Base-by-base conservation (phyloP, 2,329 filamentous ascomycete genomes). In the Aspergillus clavatus region DNA sequence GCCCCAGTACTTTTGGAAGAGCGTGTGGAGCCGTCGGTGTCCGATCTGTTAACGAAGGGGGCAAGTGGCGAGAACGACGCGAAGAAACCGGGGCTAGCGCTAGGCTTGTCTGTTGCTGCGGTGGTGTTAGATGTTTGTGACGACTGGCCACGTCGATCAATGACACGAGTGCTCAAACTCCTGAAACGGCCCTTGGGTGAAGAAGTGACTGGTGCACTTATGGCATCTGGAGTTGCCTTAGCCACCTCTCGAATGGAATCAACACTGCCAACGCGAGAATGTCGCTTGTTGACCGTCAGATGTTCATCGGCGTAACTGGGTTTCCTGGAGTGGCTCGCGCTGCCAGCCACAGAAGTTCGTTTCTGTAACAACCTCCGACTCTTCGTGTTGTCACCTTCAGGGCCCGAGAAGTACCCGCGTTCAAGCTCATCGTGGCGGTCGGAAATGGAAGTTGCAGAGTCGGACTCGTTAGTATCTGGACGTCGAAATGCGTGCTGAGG, bases 351-450 rank as follows among this genome's bases (percentile, higher is more conserved):
- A 50, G 68, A 69, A 33, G 65, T 64, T 27, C 87, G 83, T 70
- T 93, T 94, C 66, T 87, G 88, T 53, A 96, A 73, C 38, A 93
- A 75, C 61, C 89, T 94, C 37, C 87, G 80, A 40, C 64, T 69
- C 57, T 80, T 82, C 46, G 85, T 81, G 35, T 80, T 80, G 52
- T 96, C 89, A 8, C 83, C 75, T 59, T 97, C 91, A 12, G 86
- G 86, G 3, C 90, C 89, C 6, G 91, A 96, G 62, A 96, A 95
- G 66, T 97, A 97, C 19, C 90, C 91, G 27, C 89, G 81, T 59
- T 97, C 93, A 12, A 88, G 67, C 49, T 94, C 87, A 45, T 70
- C 67, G 37, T 69, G 60, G 50, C 62, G 49, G 47, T 60, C 55
- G 42, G 67, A 56, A 10, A 59, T 58, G 27, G 58, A 56, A 24